Percentiles rank a stretch among this genome's conserved stretches.
These are phyloP conservation scores for Pascua sp. DNA, from an alignment of 1,284 basidiomycete species.

Conservation along the genomic window DNA sequence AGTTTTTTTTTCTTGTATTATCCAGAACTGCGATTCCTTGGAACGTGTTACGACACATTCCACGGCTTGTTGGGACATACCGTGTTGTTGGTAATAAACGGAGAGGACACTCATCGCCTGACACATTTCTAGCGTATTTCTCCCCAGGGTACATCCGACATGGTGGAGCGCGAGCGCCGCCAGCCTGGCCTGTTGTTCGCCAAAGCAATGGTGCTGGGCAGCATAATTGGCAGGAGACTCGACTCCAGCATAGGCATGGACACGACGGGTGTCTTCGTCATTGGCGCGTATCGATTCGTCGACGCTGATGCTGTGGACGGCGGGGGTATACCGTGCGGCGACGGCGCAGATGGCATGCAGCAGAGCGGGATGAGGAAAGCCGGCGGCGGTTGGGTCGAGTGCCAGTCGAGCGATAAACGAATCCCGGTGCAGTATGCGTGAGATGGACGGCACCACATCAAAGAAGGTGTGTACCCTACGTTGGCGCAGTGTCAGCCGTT, in stretches of 20 bases:
- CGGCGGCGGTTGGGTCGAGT: constrained; percentile 47
- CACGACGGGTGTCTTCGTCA: constrained; percentile 11
- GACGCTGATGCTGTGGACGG: constrained; percentile 24
- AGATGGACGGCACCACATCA: constrained; percentile 38
- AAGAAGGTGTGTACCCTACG: constrained; percentile 44
- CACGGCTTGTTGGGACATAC: constrained; percentile 3
- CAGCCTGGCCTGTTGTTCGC: constrained; percentile 28
- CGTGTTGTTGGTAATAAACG: constrained; percentile 27
- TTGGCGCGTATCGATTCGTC: constrained; percentile 18
- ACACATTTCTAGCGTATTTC: constrained; percentile 29
- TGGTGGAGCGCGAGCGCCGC: constrained; percentile 18
- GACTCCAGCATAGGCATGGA: not conserved
- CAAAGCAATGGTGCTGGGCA: constrained; percentile 23
- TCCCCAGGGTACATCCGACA: constrained; percentile 10
- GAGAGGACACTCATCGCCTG: constrained; percentile 29
- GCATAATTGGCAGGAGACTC: constrained; percentile 9
- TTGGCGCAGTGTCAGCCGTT: not conserved
- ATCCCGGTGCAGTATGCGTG: constrained; percentile 40
- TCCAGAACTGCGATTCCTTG: not conserved
- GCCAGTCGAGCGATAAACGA: constrained; percentile 44
- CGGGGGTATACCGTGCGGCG: constrained; percentile 41
- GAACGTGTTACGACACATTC: not conserved
- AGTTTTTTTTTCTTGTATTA: not conserved
- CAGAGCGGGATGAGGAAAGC: constrained; percentile 48
- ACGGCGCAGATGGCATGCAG: constrained; percentile 51